These are phyloP conservation scores for Xylaria hypoxylon DNA, from an alignment of 2,329 filamentous ascomycete genomes.

Conservation along the genomic window DNA sequence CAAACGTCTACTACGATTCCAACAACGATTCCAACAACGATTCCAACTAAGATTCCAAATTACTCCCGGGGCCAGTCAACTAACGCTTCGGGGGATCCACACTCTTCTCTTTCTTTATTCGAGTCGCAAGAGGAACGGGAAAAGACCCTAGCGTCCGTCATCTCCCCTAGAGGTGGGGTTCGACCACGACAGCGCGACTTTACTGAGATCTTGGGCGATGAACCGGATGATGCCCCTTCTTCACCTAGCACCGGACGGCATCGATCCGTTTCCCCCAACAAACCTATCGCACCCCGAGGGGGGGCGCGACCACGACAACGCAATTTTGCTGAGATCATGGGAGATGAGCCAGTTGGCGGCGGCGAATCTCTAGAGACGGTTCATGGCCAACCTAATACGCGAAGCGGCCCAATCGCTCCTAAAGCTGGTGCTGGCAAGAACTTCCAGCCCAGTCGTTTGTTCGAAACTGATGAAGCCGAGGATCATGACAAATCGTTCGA, in stretches of 20 bases:
- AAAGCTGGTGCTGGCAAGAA: constrained; percentile 71
- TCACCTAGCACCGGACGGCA: constrained; percentile 57
- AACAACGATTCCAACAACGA: too few species aligned
- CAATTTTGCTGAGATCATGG: constrained; percentile 78
- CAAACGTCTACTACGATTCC: constrained; percentile 54
- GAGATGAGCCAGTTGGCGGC: constrained; percentile 59
- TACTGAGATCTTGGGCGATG: constrained; percentile 76
- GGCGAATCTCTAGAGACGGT: constrained; percentile 51
- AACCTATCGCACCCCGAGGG: constrained; percentile 46
- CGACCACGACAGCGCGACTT: constrained; percentile 74
- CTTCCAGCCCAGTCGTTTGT: constrained; percentile 72
- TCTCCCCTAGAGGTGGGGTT: constrained; percentile 71
- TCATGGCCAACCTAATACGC: constrained; percentile 57
- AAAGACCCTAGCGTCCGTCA: constrained; percentile 60
- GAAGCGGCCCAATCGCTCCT: constrained; percentile 51
- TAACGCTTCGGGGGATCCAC: constrained; percentile 70
- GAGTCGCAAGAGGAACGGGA: constrained; percentile 73
- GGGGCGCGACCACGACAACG: constrained; percentile 70
- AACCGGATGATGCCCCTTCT: constrained; percentile 54
- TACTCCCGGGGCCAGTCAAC: constrained; percentile 65
- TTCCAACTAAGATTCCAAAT: constrained; percentile 54
- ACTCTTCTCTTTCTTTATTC: constrained; percentile 81
- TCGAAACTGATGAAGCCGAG: constrained; percentile 66
- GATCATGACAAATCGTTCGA: constrained; percentile 59
- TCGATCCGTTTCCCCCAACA: constrained; percentile 53